phyloP scores from a whole-genome alignment of 768 basidiomycete genomes.

The Tulasnella sp. region DNA sequence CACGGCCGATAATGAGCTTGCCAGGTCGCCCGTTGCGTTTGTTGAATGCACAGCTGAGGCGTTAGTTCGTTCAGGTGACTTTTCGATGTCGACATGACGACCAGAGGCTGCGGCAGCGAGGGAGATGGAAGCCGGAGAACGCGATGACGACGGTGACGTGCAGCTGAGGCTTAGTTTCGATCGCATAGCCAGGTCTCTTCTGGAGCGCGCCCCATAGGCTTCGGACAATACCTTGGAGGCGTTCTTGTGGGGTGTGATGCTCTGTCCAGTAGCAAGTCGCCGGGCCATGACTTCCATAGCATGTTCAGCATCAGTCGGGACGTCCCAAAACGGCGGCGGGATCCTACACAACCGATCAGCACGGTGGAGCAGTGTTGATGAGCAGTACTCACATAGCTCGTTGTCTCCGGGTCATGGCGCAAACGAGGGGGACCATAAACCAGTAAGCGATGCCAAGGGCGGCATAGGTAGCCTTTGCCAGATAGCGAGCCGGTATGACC shows the following conservation, averaged over 20 bases:
- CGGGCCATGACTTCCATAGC: slow-evolving; percentile 57
- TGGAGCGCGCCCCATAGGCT: neutral
- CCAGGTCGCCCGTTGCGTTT: too few relatives aligned
- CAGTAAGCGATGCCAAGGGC: slow-evolving; percentile 44
- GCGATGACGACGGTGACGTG: neutral
- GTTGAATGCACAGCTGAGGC: too few relatives aligned
- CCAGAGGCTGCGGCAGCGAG: too few relatives aligned
- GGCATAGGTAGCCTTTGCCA: slow-evolving; percentile 38
- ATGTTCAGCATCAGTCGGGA: slow-evolving; percentile 56
- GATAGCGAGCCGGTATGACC: slow-evolving; percentile 38
- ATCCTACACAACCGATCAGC: slow-evolving; percentile 28
- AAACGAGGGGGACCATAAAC: slow-evolving; percentile 48
- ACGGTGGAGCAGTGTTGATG: neutral
- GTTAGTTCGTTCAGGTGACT: too few relatives aligned
- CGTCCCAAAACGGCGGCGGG: slow-evolving; percentile 37
- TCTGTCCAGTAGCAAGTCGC: slow-evolving; percentile 44
- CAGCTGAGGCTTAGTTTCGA: neutral
- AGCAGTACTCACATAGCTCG: slow-evolving; percentile 29
- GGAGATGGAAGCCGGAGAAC: too few relatives aligned
- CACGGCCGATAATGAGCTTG: too few relatives aligned
- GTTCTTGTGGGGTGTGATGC: slow-evolving; percentile 28
- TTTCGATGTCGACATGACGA: too few relatives aligned
- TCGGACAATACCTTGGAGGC: neutral
- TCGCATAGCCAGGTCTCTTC: neutral
- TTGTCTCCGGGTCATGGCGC: slow-evolving; percentile 37